Percentiles rank a stretch among this genome's conserved stretches.
These are phyloP conservation scores for Lepidium didymum DNA, from an alignment of 345 rosid species.

Conservation along the genomic window DNA sequence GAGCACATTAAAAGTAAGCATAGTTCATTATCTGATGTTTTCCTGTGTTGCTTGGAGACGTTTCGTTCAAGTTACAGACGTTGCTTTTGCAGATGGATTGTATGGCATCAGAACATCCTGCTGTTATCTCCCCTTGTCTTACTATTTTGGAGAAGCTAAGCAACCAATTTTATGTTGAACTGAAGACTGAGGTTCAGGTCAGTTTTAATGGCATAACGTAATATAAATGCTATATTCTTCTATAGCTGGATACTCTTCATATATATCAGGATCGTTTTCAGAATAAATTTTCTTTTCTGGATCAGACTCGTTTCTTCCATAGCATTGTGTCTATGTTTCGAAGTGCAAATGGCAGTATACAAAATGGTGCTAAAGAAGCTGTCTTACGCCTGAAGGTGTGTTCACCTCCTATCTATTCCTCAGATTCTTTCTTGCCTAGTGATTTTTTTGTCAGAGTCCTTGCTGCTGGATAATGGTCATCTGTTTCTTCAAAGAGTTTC, in stretches of 20 bases:
- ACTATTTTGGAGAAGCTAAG: constrained; percentile 59
- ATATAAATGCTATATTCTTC: background rate
- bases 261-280: background rate
- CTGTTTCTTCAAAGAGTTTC: background rate
- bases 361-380: constrained; percentile 66
- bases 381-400: constrained; percentile 65
- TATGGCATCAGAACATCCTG: constrained; percentile 43
- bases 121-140: constrained; percentile 51
- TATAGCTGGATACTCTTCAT: background rate
- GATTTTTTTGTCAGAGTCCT: background rate
- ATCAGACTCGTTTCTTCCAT: constrained; percentile 57
- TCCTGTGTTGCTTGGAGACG: background rate
- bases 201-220: constrained; percentile 10
- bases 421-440: background rate
- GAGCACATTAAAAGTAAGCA: constrained; percentile 61
- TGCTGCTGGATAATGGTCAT: background rate
- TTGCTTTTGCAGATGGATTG: constrained; percentile 51
- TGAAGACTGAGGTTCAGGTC: constrained; percentile 70
- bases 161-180: constrained; percentile 37
- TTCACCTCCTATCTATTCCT: background rate
- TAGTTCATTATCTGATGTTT: background rate
- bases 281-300: constrained; percentile 21
- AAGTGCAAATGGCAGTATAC: constrained; percentile 50
- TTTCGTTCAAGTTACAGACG: constrained; percentile 9
- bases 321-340: constrained; percentile 54